phyloP scores from a whole-genome alignment of 2,329 filamentous ascomycete genomes.

The Claviceps africana region DNA sequence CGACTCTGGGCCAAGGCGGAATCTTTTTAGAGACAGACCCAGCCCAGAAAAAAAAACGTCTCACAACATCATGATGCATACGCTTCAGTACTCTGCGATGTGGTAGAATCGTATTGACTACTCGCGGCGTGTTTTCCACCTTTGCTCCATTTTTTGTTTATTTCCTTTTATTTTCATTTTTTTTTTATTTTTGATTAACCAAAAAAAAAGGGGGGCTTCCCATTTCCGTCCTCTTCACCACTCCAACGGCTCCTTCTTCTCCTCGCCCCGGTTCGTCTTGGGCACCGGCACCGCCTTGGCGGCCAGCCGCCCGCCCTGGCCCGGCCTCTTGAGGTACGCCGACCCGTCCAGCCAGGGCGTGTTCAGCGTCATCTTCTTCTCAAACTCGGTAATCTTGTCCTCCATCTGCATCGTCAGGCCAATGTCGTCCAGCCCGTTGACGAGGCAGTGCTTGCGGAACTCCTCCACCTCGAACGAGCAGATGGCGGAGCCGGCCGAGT shows the following conservation, averaged over 20 bases:
- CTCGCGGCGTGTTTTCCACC: too few species aligned
- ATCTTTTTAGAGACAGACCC: too few species aligned
- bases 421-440: constrained; percentile 92
- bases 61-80: too few species aligned
- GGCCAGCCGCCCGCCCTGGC: constrained; percentile 39
- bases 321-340: constrained; percentile 52
- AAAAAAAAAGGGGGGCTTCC: too few species aligned
- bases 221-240: constrained; percentile 42
- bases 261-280: constrained; percentile 77
- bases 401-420: constrained; percentile 87
- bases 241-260: constrained; percentile 72
- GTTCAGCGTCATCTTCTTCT: constrained; percentile 58
- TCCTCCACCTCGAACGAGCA: constrained; percentile 76
- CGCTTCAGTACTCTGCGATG: too few species aligned
- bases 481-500: constrained; percentile 58
- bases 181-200: too few species aligned
- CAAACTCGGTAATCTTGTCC: constrained; percentile 74
- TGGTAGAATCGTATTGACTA: too few species aligned
- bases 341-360: constrained; percentile 88
- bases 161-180: too few species aligned
- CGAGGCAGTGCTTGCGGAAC: constrained; percentile 85
- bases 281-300: constrained; percentile 57
- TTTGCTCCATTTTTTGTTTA: too few species aligned
- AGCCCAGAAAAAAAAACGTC: too few species aligned
- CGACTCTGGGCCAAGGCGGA: too few species aligned